Evolutionary conservation across 2,329 filamentous ascomycete genomes (phyloP).

Genomic region (Fusarium bulbicola): DNA sequence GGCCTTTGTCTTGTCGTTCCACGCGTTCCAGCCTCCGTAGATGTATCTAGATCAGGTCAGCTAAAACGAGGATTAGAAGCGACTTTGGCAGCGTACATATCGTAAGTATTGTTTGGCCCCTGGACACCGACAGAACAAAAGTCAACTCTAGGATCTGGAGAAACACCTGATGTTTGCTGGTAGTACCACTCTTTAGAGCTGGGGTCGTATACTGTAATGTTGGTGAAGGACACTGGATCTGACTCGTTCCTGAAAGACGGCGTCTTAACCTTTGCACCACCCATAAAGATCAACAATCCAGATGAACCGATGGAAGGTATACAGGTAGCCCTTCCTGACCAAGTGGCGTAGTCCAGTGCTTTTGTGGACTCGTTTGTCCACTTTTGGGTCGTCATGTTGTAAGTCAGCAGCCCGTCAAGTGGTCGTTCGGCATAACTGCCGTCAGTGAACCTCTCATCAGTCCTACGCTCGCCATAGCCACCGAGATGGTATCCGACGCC

Average conservation of each 20-base stretch:
- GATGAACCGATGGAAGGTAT: neutral
- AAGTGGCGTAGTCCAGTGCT: neutral
- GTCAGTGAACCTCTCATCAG: neutral
- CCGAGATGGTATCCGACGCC: neutral
- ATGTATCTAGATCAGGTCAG: neutral
- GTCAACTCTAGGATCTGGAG: neutral
- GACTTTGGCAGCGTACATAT: neutral
- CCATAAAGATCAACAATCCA: neutral
- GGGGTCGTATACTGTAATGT: neutral
- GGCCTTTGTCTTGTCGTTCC: neutral
- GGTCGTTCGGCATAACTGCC: neutral
- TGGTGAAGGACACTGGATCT: neutral
- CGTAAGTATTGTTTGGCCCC: neutral
- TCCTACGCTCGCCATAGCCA: neutral
- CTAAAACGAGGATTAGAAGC: accelerated
- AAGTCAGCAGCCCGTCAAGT: neutral
- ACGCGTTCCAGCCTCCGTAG: neutral
- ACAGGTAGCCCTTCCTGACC: neutral
- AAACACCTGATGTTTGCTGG: neutral
- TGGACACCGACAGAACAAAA: neutral
- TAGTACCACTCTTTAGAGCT: neutral
- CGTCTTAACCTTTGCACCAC: neutral
- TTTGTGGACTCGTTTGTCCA: neutral
- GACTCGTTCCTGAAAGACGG: neutral
- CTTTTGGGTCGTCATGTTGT: neutral